Evolutionary conservation across 179 eudicot genomes (phyloP).

Genomic region (Corrigiola litoralis): DNA sequence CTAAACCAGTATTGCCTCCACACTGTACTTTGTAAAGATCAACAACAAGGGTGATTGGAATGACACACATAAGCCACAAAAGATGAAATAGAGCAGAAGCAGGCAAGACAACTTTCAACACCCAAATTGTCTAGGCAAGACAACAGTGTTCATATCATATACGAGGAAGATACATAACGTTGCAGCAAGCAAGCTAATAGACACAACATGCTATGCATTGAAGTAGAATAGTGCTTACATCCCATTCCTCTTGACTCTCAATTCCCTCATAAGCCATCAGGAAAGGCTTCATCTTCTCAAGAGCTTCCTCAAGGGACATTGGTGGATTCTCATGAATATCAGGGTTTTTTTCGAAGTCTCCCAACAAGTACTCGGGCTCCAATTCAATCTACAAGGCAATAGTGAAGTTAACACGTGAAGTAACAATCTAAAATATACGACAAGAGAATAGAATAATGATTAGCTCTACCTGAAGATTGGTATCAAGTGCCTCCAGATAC

Average conservation of each 20-base stretch:
- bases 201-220: background rate
- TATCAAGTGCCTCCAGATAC: conserved; percentile 54
- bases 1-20: too few species aligned
- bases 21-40: too few species aligned
- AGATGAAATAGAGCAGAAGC: background rate
- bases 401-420: conserved; percentile 8
- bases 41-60: too few species aligned
- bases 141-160: background rate
- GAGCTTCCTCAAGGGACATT: conserved; percentile 69
- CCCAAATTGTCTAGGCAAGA: background rate
- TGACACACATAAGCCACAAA: too few species aligned
- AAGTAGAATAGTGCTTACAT: conserved; percentile 38
- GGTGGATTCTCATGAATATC: conserved; percentile 85
- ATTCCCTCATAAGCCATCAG: conserved; percentile 78
- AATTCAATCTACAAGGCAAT: conserved; percentile 62
- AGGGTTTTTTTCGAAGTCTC: conserved; percentile 72
- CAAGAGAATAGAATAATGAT: background rate
- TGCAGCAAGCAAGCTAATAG: background rate
- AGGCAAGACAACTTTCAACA: background rate
- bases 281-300: conserved; percentile 91
- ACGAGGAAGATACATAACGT: background rate
- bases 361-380: conserved; percentile 86
- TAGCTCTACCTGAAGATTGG: conserved; percentile 52
- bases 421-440: background rate
- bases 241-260: conserved; percentile 80